These are phyloP conservation scores for Ogataea methylovora DNA, from an alignment of 805 yeast species.

Conservation along the genomic window DNA sequence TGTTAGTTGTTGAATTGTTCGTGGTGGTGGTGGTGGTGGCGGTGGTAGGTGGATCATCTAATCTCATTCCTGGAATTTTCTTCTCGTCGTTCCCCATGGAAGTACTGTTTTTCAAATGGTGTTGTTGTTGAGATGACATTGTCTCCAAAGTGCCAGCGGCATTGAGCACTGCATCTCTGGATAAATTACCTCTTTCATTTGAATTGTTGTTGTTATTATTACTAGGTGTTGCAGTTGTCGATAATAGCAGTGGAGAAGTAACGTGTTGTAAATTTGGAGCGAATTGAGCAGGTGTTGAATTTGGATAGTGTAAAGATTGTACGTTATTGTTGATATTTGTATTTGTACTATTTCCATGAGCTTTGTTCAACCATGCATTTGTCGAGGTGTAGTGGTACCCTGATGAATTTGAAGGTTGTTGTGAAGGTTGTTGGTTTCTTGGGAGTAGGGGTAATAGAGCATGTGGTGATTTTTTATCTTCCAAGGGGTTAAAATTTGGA, in stretches of 20 bases:
- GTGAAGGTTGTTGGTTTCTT: conserved; percentile 16
- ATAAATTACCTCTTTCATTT: conserved; percentile 20
- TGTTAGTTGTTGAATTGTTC: no score
- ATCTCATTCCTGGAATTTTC: conserved; percentile 24
- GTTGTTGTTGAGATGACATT: conserved; percentile 22
- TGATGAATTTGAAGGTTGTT: conserved; percentile 1
- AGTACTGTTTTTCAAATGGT: not conserved
- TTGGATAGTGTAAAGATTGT: conserved; percentile 58
- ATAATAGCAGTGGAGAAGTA: conserved; percentile 54
- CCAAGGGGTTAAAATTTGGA: conserved; percentile 3
- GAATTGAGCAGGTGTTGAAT: conserved; percentile 64
- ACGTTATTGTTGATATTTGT: conserved; percentile 25
- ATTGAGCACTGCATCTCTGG: conserved; percentile 26
- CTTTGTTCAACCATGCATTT: conserved; percentile 17
- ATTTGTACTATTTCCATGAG: conserved; percentile 13
- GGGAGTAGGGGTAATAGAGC: conserved; percentile 34
- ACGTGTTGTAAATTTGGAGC: conserved; percentile 57
- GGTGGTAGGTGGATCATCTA: conserved; percentile 13
- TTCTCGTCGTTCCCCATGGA: conserved; percentile 14
- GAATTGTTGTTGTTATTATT: conserved; percentile 29
- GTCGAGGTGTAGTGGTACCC: not conserved
- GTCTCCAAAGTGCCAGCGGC: conserved; percentile 36
- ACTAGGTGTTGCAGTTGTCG: conserved; percentile 26
- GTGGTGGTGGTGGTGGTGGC: not conserved
- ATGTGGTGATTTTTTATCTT: conserved; percentile 24